phyloP scores from a whole-genome alignment of 352 stramenopile genomes.

The Globisporangium okanoganense region DNA sequence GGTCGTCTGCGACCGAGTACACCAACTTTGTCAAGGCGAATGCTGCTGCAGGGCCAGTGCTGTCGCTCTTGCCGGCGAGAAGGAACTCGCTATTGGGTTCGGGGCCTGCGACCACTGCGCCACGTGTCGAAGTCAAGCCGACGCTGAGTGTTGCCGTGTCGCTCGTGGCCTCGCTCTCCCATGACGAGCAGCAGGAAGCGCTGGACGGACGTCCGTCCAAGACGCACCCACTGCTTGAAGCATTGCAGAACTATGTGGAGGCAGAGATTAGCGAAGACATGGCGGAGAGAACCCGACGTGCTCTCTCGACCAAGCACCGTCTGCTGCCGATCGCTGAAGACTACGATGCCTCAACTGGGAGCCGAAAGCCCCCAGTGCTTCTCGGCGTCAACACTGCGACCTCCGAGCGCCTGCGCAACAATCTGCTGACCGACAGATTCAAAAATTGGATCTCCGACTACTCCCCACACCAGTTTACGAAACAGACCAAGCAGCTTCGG shows the following conservation, averaged over 20 bases:
- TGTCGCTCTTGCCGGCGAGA: not conserved
- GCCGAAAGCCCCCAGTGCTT: conserved; percentile 13
- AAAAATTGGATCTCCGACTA: conserved; percentile 44
- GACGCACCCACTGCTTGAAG: conserved; percentile 57
- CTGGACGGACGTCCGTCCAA: conserved; percentile 59
- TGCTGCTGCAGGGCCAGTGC: not conserved
- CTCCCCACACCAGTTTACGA: conserved; percentile 28
- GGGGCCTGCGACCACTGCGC: not conserved
- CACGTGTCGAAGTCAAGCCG: conserved; percentile 29
- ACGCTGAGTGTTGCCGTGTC: conserved; percentile 62
- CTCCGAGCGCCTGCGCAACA: conserved; percentile 29
- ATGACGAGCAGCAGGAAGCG: conserved; percentile 66
- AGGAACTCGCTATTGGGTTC: conserved; percentile 7
- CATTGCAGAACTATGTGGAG: conserved; percentile 61
- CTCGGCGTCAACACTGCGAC: conserved; percentile 39
- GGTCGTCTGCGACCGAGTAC: conserved; percentile 6
- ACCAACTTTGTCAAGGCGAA: conserved; percentile 1
- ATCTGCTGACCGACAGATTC: conserved; percentile 38
- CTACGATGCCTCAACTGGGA: conserved; percentile 22
- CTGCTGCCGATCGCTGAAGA: conserved; percentile 32
- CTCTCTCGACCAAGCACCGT: conserved; percentile 24
- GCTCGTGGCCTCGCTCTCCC: conserved; percentile 64
- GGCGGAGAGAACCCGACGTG: conserved; percentile 17
- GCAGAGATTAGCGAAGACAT: conserved; percentile 33
- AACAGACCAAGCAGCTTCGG: conserved; percentile 25